These are phyloP conservation scores for Prunus mume DNA, from an alignment of 306 rosid species.

Conservation along the genomic window DNA sequence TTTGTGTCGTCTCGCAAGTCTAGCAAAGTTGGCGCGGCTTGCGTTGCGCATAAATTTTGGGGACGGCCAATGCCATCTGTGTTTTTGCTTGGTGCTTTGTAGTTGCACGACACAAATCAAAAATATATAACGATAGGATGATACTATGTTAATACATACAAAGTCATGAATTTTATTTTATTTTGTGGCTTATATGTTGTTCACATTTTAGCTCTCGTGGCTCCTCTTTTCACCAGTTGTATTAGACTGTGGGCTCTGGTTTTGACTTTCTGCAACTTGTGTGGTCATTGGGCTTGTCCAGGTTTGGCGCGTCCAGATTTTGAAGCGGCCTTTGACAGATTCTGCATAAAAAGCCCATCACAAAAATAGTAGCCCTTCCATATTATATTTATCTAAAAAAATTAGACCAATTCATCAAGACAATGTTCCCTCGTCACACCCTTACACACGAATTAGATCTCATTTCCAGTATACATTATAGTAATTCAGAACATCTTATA, in stretches of 20 bases:
- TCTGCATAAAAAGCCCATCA: no score
- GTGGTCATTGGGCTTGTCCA: not conserved
- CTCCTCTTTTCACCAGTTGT: not conserved
- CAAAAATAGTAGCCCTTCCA: no score
- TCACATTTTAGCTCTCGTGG: no score
- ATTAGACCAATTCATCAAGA: fast-evolving
- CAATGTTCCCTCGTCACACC: fast-evolving
- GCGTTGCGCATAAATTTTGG: not conserved
- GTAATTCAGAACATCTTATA: no score
- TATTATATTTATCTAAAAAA: no score
- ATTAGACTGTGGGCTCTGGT: not conserved
- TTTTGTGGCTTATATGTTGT: no score
- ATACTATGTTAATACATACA: no score
- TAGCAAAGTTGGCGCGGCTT: not conserved
- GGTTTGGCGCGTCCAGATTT: no score
- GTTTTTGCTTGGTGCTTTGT: not conserved
- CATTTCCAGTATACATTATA: fast-evolving
- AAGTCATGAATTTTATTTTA: not conserved
- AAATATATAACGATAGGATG: not conserved
- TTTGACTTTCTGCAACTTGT: not conserved
- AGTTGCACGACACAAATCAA: not conserved
- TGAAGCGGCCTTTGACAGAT: no score
- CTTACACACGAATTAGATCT: no score
- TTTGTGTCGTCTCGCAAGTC: not conserved
- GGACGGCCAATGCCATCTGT: not conserved